These are phyloP conservation scores for Capsella bursapastoris DNA, from an alignment of 345 rosid genomes.

Conservation along the genomic window DNA sequence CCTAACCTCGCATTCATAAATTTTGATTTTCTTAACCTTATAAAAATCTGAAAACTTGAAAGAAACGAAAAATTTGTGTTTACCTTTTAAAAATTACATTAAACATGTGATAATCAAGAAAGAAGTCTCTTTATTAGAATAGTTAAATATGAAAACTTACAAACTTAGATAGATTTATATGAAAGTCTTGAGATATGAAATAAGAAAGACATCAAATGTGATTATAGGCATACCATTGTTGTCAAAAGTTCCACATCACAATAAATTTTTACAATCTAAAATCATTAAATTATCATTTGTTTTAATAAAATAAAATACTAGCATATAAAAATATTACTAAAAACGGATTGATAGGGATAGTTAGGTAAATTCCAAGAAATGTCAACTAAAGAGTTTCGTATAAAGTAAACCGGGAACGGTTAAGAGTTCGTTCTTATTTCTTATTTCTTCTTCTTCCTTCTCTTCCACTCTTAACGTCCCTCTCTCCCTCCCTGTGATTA, in stretches of 20 bases:
- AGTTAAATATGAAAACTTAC: background rate
- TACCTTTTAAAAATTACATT: background rate
- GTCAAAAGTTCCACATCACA: background rate
- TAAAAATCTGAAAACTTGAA: too few relatives aligned
- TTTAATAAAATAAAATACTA: background rate
- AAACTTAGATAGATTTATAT: background rate
- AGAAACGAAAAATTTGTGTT: too few relatives aligned
- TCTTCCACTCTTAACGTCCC: slow-evolving; percentile 30
- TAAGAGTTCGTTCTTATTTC: slow-evolving; percentile 33
- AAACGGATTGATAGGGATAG: slow-evolving; percentile 41
- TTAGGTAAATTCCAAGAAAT: slow-evolving; percentile 29
- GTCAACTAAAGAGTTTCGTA: slow-evolving; percentile 1
- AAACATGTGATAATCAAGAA: background rate
- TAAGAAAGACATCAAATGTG: background rate
- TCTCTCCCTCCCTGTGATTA: background rate
- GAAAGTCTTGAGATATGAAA: background rate
- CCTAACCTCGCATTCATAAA: slow-evolving; percentile 14
- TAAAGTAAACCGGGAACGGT: slow-evolving; percentile 36
- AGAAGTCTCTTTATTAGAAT: background rate
- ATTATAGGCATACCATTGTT: background rate
- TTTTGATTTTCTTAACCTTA: background rate
- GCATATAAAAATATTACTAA: background rate
- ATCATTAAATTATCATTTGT: background rate
- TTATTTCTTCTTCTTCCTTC: slow-evolving; percentile 31
- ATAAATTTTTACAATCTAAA: background rate